Percentiles rank a stretch among this genome's conserved stretches.
These are phyloP conservation scores for Pigoraptor vietnamica DNA, from an alignment of 78 protist species.

Conservation along the genomic window DNA sequence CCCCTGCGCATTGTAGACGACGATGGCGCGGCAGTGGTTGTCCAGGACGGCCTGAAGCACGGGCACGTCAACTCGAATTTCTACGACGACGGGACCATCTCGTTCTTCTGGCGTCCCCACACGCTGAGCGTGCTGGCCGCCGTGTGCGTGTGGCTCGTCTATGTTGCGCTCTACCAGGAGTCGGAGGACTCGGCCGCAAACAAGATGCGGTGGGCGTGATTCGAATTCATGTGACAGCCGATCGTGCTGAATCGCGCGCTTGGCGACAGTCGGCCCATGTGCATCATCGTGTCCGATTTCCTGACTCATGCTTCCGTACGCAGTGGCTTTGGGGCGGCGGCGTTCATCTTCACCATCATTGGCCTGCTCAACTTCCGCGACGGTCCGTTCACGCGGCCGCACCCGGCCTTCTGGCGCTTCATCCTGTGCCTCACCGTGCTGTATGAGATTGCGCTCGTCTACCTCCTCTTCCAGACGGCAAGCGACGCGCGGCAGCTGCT, in stretches of 20 bases:
- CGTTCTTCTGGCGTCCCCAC: not conserved
- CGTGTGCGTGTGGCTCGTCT: not conserved
- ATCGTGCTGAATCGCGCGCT: too few species aligned
- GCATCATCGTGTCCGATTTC: not conserved
- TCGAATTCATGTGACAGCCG: not conserved
- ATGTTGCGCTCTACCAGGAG: not conserved
- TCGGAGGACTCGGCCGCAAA: not conserved
- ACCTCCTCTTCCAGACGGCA: conserved; percentile 61
- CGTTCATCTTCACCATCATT: conserved; percentile 53
- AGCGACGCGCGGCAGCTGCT: conserved; percentile 42
- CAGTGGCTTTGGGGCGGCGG: conserved; percentile 52
- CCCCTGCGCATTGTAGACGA: too few species aligned
- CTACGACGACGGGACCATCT: not conserved
- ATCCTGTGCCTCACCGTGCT: conserved; percentile 66
- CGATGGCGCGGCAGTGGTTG: too few species aligned
- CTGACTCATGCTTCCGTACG: not conserved
- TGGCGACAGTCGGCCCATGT: too few species aligned
- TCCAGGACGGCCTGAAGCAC: too few species aligned
- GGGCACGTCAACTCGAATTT: not conserved
- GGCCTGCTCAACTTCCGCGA: conserved; percentile 53
- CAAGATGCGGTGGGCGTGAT: not conserved
- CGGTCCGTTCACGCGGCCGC: conserved; percentile 78
- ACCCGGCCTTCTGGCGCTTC: conserved; percentile 83
- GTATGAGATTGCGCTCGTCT: conserved; percentile 57
- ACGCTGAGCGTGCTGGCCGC: not conserved